A percentile compares a stretch with the other conserved stretches of the same genome.
phyloP scores from a whole-genome alignment of 805 yeast species.

The Blastobotrys americana region DNA sequence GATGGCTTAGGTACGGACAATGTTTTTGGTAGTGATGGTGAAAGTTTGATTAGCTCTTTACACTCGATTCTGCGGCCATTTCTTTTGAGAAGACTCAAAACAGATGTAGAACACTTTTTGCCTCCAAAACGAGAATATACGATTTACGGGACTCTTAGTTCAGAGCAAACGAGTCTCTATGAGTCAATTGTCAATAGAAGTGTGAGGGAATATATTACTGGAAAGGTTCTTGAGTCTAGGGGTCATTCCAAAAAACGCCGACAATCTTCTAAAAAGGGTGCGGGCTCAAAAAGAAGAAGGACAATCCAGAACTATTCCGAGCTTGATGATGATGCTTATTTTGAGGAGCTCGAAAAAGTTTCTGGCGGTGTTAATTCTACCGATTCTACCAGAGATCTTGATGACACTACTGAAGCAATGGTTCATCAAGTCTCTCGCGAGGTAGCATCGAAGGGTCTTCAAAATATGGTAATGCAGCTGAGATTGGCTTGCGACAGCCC shows the following conservation, averaged over 20 bases:
- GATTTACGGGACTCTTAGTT: conserved; percentile 61
- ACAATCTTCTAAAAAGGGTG: not conserved
- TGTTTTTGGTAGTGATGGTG: conserved; percentile 38
- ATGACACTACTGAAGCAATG: conserved; percentile 14
- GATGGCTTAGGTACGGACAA: conserved; percentile 38
- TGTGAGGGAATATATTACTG: conserved; percentile 28
- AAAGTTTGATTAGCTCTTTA: conserved; percentile 53
- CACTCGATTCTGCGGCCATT: conserved; percentile 90
- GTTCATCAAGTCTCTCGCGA: conserved; percentile 31
- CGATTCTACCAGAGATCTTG: not conserved
- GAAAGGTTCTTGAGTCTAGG: conserved; percentile 22
- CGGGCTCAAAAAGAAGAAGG: not conserved
- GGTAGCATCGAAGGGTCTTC: conserved; percentile 46
- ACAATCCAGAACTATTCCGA: not conserved
- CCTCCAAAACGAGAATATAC: conserved; percentile 91
- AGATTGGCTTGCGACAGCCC: conserved; percentile 84
- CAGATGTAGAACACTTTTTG: conserved; percentile 55
- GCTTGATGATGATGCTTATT: conserved; percentile 29
- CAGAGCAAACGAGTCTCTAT: conserved; percentile 59
- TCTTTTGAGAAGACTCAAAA: conserved; percentile 71
- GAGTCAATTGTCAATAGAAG: conserved; percentile 37
- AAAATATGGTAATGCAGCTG: conserved; percentile 74
- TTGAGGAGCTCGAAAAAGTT: conserved; percentile 5
- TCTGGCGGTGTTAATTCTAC: not conserved
- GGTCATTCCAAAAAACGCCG: conserved; percentile 3